These are phyloP conservation scores for Diaporthe citri DNA, from an alignment of 2,329 filamentous ascomycete genomes.

Conservation along the genomic window DNA sequence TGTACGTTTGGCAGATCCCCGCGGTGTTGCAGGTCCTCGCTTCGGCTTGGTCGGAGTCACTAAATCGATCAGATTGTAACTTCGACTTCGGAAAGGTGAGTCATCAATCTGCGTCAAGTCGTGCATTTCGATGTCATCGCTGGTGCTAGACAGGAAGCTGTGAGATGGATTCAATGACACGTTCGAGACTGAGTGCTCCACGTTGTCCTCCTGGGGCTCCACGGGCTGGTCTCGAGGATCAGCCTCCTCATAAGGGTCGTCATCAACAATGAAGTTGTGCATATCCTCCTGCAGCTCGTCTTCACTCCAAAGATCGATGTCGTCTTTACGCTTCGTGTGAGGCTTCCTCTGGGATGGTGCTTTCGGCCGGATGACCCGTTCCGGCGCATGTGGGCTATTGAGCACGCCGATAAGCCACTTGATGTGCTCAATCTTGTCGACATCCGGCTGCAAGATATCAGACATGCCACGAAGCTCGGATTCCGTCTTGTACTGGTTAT, in stretches of 20 bases:
- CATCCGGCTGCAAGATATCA: slow-evolving; percentile 52
- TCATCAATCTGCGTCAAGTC: slow-evolving; percentile 35
- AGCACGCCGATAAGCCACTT: slow-evolving; percentile 64
- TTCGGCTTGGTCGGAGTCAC: slow-evolving; percentile 18
- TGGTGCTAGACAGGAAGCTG: slow-evolving; percentile 13
- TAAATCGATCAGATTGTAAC: background rate
- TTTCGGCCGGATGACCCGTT: slow-evolving; percentile 47
- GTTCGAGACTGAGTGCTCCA: slow-evolving; percentile 27
- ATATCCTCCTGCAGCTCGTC: slow-evolving; percentile 59
- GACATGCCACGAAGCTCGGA: slow-evolving; percentile 64
- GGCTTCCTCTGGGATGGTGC: slow-evolving; percentile 46
- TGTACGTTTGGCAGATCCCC: background rate
- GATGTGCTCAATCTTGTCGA: slow-evolving; percentile 71
- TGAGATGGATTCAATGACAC: background rate
- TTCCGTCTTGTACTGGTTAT: slow-evolving; percentile 64
- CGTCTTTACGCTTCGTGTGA: slow-evolving; percentile 1
- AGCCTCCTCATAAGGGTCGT: slow-evolving; percentile 44
- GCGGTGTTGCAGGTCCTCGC: background rate
- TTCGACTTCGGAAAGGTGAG: background rate
- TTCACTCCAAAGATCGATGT: slow-evolving; percentile 48
- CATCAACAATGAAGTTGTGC: slow-evolving; percentile 63
- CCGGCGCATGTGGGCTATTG: slow-evolving; percentile 54
- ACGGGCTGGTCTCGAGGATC: slow-evolving; percentile 23
- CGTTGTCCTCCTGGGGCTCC: slow-evolving; percentile 35
- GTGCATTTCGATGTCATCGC: slow-evolving; percentile 27